phyloP scores from a whole-genome alignment of 352 stramenopile genomes.

The Phytopythium mirpurense region DNA sequence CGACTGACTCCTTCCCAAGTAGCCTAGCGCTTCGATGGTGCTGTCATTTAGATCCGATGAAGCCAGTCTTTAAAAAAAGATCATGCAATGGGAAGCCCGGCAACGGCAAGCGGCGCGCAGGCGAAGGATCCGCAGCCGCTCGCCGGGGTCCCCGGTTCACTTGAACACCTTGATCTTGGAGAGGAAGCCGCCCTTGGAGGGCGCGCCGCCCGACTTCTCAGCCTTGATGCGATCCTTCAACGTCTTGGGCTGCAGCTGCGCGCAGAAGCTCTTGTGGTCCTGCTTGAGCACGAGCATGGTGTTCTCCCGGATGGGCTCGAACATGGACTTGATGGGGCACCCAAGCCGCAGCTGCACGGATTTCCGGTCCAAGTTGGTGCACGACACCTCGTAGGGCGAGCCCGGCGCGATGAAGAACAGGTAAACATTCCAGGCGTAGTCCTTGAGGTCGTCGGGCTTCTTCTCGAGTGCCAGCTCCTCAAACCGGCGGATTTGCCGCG shows the following conservation, averaged over 20 bases:
- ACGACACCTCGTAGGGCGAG: conserved; percentile 76
- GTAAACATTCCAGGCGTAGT: conserved; percentile 77
- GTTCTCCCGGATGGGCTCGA: conserved; percentile 83
- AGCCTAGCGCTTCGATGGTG: no score
- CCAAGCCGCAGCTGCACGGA: conserved; percentile 76
- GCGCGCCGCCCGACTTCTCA: conserved; percentile 34
- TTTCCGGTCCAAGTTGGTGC: conserved; percentile 77
- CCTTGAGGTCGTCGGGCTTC: conserved; percentile 69
- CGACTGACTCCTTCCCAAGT: no score
- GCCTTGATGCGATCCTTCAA: conserved; percentile 72
- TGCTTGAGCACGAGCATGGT: conserved; percentile 82
- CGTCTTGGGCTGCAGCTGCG: conserved; percentile 62
- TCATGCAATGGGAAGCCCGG: not conserved
- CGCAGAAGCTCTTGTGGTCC: conserved; percentile 76
- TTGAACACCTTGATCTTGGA: conserved; percentile 74
- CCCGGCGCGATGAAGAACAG: conserved; percentile 78
- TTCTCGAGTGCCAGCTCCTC: conserved; percentile 70
- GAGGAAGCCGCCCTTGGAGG: conserved; percentile 53
- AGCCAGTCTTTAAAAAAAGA: not conserved
- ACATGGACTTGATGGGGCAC: conserved; percentile 76
- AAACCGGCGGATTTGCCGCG: conserved; percentile 72
- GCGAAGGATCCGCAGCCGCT: not conserved
- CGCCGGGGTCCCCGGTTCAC: conserved; percentile 7
- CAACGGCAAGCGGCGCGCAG: not conserved
- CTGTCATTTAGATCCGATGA: not conserved